Conservation (phyloP, 2,329 filamentous ascomycete genomes). For the Epichloe hybrida region DNA sequence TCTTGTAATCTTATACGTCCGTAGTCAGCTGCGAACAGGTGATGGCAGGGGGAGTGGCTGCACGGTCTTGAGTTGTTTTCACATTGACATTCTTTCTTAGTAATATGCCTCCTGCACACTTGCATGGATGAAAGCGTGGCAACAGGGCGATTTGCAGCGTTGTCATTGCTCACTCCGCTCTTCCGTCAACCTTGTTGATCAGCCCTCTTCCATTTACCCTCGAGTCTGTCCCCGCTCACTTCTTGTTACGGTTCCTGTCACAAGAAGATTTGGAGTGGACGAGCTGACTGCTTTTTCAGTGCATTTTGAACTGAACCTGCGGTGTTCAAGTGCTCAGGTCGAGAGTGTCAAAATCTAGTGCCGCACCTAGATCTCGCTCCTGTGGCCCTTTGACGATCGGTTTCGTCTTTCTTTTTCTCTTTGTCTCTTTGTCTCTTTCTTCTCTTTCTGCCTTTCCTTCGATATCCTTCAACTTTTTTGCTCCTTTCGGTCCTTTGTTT, state of each 20-base stretch:
- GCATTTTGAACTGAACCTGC: too few relatives aligned
- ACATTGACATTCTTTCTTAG: too few relatives aligned
- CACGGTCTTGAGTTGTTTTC: neutral
- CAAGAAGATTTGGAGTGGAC: neutral
- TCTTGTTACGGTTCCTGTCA: too few relatives aligned
- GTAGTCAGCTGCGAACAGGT: neutral
- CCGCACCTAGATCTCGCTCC: neutral
- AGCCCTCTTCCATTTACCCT: neutral
- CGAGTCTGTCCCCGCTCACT: neutral
- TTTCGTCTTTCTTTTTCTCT: neutral
- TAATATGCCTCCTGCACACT: too few relatives aligned
- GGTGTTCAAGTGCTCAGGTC: neutral
- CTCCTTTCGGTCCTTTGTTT: neutral
- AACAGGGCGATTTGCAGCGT: too few relatives aligned
- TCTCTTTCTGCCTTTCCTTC: neutral
- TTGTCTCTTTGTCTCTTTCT: neutral
- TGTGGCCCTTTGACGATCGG: neutral
- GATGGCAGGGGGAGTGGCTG: neutral
- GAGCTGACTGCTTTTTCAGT: too few relatives aligned
- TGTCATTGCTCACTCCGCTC: neutral
- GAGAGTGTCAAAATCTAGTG: neutral
- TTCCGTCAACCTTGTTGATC: neutral
- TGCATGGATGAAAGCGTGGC: too few relatives aligned
- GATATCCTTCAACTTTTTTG: neutral
- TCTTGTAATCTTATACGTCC: neutral